These are phyloP conservation scores for Colletotrichum neosansevieriae DNA, from an alignment of 2,329 filamentous ascomycete genomes.

Conservation along the genomic window DNA sequence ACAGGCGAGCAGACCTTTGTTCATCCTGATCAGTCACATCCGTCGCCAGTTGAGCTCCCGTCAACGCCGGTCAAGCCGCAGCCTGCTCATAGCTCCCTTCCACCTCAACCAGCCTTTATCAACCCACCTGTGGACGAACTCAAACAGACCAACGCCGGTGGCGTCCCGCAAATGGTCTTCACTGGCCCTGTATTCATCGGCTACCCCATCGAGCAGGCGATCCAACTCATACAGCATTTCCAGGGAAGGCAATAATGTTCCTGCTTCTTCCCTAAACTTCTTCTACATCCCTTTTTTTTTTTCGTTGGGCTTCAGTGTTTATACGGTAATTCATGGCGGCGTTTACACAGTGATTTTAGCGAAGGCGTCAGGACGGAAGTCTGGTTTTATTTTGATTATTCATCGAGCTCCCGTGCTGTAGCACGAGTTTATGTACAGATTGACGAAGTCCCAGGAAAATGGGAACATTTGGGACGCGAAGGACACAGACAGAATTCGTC, in stretches of 20 bases:
- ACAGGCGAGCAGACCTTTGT: constrained; percentile 33
- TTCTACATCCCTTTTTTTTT: constrained; percentile 30
- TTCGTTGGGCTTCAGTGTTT: background rate
- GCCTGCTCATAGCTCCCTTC: constrained; percentile 42
- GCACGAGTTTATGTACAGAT: constrained; percentile 26
- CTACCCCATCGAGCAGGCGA: constrained; percentile 86
- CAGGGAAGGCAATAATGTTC: constrained; percentile 48
- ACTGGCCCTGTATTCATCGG: constrained; percentile 96
- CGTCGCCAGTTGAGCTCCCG: constrained; percentile 40
- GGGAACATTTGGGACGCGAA: constrained; percentile 16
- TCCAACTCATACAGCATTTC: constrained; percentile 76
- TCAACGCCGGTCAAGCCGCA: constrained; percentile 43
- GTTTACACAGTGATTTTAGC: constrained; percentile 27
- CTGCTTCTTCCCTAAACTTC: background rate
- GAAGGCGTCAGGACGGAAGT: constrained; percentile 31
- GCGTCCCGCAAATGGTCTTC: constrained; percentile 80
- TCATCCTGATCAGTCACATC: constrained; percentile 15
- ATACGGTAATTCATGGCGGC: background rate
- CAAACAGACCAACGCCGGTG: constrained; percentile 46
- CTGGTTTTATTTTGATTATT: background rate
- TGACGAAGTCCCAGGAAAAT: constrained; percentile 16
- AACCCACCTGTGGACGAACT: constrained; percentile 53
- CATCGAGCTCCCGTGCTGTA: constrained; percentile 1
- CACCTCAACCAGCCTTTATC: constrained; percentile 64
- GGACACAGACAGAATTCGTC: constrained; percentile 35